Percentiles rank a stretch among this genome's conserved stretches.
phyloP scores from a whole-genome alignment of 208 protist genomes.

The Leishmania martiniquensis region DNA sequence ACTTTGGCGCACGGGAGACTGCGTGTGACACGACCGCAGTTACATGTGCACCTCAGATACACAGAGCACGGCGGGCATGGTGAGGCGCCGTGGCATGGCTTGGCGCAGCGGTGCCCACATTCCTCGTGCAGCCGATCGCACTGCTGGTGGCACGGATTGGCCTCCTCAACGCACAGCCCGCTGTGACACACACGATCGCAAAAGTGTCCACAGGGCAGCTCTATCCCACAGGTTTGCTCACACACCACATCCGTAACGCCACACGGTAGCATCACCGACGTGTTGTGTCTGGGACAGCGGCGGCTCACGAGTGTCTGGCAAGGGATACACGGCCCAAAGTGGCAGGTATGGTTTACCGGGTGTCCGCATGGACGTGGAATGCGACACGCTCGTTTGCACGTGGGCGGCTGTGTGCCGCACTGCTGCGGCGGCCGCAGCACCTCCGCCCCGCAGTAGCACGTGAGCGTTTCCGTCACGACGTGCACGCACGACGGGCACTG shows the following conservation, averaged over 20 bases:
- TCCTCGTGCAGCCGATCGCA: conserved; percentile 42
- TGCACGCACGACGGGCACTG: conserved; percentile 70
- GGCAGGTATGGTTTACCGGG: conserved; percentile 53
- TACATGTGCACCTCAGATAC: conserved; percentile 43
- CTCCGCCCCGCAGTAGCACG: conserved; percentile 58
- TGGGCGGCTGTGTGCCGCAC: conserved; percentile 64
- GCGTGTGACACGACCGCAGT: conserved; percentile 47
- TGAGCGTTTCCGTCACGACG: conserved; percentile 52
- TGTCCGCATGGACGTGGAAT: conserved; percentile 51
- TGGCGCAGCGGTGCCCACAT: conserved; percentile 65
- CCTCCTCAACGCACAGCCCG: conserved; percentile 50
- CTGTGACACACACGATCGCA: conserved; percentile 64
- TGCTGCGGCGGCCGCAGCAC: conserved; percentile 70
- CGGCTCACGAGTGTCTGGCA: conserved; percentile 51
- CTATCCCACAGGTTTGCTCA: conserved; percentile 42
- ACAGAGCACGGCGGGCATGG: conserved; percentile 56
- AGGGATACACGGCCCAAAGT: conserved; percentile 75
- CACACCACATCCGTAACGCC: conserved; percentile 39
- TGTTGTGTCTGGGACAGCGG: conserved; percentile 55
- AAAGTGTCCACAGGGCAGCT: conserved; percentile 63
- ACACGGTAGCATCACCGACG: conserved; percentile 37
- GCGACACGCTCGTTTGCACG: conserved; percentile 56
- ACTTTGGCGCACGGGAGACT: conserved; percentile 51
- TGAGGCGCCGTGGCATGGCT: conserved; percentile 48
- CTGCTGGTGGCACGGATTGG: conserved; percentile 38